These are phyloP conservation scores for Immersiporthe knoxdaviesiana DNA, from an alignment of 2,329 filamentous ascomycete genomes.

Conservation along the genomic window DNA sequence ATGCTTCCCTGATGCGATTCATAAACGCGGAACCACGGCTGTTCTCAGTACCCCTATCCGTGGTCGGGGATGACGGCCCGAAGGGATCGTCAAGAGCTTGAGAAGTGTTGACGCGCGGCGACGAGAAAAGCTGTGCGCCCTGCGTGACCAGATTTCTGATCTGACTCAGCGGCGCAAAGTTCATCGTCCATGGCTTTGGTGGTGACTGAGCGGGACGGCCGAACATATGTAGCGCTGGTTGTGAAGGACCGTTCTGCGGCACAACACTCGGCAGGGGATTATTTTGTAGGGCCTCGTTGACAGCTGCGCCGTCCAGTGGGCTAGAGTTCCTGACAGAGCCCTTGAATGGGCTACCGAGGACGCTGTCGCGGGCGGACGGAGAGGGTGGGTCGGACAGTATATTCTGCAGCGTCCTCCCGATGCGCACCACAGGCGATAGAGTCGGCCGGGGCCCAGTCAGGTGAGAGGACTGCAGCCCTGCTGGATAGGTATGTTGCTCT, in stretches of 20 bases:
- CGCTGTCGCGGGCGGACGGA: constrained; percentile 53
- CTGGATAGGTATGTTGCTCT: constrained; percentile 15
- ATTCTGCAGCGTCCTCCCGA: constrained; percentile 58
- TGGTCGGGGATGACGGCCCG: constrained; percentile 25
- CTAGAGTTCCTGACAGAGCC: constrained; percentile 40
- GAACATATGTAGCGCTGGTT: constrained; percentile 10
- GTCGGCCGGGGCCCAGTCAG: constrained; percentile 44
- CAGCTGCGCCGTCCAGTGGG: constrained; percentile 35
- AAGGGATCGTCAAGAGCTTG: constrained; percentile 28
- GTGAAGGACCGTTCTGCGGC: constrained; percentile 10
- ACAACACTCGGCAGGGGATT: constrained; percentile 16
- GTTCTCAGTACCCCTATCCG: constrained; percentile 16
- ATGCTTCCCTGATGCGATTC: constrained; percentile 26
- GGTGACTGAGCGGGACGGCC: constrained; percentile 27
- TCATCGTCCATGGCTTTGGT: constrained; percentile 35
- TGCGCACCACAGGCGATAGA: constrained; percentile 62
- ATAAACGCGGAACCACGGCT: constrained; percentile 29
- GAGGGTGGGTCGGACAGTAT: constrained; percentile 63
- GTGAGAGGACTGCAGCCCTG: constrained; percentile 35
- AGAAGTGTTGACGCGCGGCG: constrained; percentile 33
- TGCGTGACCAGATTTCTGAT: constrained; percentile 39
- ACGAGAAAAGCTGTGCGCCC: constrained; percentile 36
- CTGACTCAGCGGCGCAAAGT: constrained; percentile 37
- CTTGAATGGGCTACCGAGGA: constrained; percentile 60
- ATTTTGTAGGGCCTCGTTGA: constrained; percentile 24